Base-by-base conservation (phyloP, 345 rosid genomes). In the Arabidopsis arenosa region DNA sequence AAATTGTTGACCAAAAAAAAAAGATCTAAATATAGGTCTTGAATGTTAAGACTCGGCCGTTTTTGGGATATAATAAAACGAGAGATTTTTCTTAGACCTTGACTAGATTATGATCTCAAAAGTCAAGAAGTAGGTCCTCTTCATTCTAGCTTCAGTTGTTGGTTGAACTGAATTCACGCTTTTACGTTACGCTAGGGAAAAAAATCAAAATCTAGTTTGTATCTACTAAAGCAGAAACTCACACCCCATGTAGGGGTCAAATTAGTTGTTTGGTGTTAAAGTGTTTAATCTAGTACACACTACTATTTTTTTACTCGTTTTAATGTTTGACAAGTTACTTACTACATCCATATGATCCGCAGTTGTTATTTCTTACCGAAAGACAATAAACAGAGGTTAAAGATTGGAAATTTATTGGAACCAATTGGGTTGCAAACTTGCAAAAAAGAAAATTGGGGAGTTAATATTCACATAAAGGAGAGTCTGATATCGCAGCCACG, bases 351-450 rank as follows among this genome's bases (percentile, higher is more conserved):
- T 26, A n/a, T 7, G 13, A 21, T 59, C 66, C 9, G 35, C 35
- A 57, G 23, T 57, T 17, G 13, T 57, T 58, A 9, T 45, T 33
- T 21, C 30, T 33, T 1, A 58, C 32, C 33, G 6, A 17, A 69
- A 32, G 9, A 44, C 35, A 30, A 45, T 70, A 45, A 72, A 37
- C 9, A 12, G 18, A 41, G 52, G 9, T 53, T 11, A 32, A 18
- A 40, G 35, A 32, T 62, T 33, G 9, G 13, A 43, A 65, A 63
- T 52, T 40, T 41, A 53, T 33, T 73, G 71, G 26, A 66, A 56
- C 65, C 66, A 66, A 48, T 26, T 9, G 43, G 66, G 2, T 28
- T 57, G 43, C 40, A 47, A 35, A 57, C 59, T 66, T 66, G 33
- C 32, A 48, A 55, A 54, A 23, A 54, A 47, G 9, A 48, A 11